These are phyloP conservation scores for Hymenochaete sp. DNA, from an alignment of 1,284 basidiomycete genomes.

Conservation along the genomic window DNA sequence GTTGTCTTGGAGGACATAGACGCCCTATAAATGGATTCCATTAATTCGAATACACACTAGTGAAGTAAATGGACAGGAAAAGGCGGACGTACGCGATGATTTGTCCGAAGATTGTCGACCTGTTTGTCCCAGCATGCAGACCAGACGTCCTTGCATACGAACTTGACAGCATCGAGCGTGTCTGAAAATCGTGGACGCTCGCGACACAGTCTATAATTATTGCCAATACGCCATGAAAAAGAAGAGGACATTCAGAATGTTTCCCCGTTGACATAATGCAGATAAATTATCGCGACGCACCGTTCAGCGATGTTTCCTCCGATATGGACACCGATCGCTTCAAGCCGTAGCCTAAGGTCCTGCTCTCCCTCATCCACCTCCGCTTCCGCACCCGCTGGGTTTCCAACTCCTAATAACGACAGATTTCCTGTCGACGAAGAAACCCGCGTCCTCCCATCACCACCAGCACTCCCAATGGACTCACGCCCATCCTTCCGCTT, in stretches of 20 bases:
- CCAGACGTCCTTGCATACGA: conserved; percentile 96
- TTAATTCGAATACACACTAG: conserved; percentile 1
- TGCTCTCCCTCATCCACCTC: conserved; percentile 58
- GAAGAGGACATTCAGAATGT: background rate
- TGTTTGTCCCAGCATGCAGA: conserved; percentile 83
- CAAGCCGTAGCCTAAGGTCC: conserved; percentile 59
- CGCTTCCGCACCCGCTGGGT: conserved; percentile 3
- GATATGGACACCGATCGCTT: conserved; percentile 80
- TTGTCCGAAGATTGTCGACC: conserved; percentile 91
- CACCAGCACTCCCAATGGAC: conserved; percentile 37
- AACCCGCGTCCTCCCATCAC: conserved; percentile 26
- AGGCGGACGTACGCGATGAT: conserved; percentile 72
- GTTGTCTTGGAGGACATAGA: conserved; percentile 91
- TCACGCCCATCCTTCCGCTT: conserved; percentile 42
- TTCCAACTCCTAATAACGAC: conserved; percentile 18
- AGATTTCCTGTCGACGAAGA: conserved; percentile 23
- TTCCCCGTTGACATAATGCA: background rate
- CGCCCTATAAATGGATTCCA: conserved; percentile 46
- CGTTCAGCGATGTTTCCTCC: conserved; percentile 81
- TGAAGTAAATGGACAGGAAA: background rate
- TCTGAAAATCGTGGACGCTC: conserved; percentile 71
- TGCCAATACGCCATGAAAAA: background rate
- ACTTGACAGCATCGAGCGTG: conserved; percentile 88
- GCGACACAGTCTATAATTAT: conserved; percentile 53
- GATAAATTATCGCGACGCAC: conserved; percentile 42